Base-by-base conservation (phyloP, 2,329 filamentous ascomycete species). In the Xylaria polymorpha region DNA sequence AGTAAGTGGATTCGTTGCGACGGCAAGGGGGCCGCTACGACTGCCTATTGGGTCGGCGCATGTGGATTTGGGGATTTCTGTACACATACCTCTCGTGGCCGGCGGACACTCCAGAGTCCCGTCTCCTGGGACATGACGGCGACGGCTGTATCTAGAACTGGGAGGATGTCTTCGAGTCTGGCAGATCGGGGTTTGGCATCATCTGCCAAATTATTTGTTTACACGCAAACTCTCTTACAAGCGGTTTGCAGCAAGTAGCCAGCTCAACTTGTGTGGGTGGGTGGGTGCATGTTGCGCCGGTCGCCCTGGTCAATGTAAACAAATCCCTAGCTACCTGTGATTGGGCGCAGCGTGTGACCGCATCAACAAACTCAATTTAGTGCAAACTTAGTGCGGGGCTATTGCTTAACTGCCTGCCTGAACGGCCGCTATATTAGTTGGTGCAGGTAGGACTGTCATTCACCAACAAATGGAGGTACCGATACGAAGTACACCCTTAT, bases 51-150 rank as follows among this genome's bases (percentile, higher is more conserved):
- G 69, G 22, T 55, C 32, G 53, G 63, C 44, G 64, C 63, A 20
- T 67, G 65, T 66, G 44, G 63, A 39, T 43, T 63, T 64, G 61
- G 63, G 61, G 67, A 70, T 64, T 66, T 64, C 63, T 61, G 53
- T 29, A 60, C 72, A 80, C 88, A 80, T 86, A 97, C 94, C 87
- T 98, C 94, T 86, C 95, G 90, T 75, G 93, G 92, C 78, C 94
- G 91, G 82, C 94, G 94, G 80, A 97, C 93, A 78, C 94, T 97
- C 87, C 95, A 98, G 79, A 96, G 85, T 78, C 92, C 92, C 70
- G 90, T 89, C 77, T 97, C 93, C 83, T 96, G 93, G 83, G 93
- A 93, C 94, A 97, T 97, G 78, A 70, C 85, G 80, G 66, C 67
- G 64, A 51, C 14, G 51, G 67, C 55, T 50, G 14, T 41, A 37